Percentiles rank a stretch among this genome's conserved stretches.
These are phyloP conservation scores for Byssochlamys sp. DNA, from an alignment of 2,329 filamentous ascomycete species.

Conservation along the genomic window DNA sequence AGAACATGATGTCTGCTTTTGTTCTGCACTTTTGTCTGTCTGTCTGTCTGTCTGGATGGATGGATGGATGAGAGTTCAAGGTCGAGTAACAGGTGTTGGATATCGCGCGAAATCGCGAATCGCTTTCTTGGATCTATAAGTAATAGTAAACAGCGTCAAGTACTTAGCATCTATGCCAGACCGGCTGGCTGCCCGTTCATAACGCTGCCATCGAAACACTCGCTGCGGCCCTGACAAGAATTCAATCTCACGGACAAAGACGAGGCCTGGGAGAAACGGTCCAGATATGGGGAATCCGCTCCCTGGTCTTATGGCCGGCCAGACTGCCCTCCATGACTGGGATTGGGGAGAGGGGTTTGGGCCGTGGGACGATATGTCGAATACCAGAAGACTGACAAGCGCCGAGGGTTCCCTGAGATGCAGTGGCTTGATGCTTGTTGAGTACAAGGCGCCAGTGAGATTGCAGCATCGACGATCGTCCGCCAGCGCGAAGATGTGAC, in stretches of 20 bases:
- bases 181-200: conserved; percentile 29
- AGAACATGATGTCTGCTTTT: conserved; percentile 27
- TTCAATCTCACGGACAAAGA: background rate
- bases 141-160: background rate
- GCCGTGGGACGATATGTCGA: conserved; percentile 7
- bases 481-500: conserved; percentile 7
- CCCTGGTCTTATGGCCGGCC: background rate
- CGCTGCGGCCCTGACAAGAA: background rate
- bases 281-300: background rate
- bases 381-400: conserved; percentile 11
- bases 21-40: background rate
- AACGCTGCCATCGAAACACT: conserved; percentile 7
- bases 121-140: background rate
- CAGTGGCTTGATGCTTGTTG: conserved; percentile 27
- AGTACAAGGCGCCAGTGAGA: conserved; percentile 24
- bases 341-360: conserved; percentile 20
- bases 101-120: background rate
- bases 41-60: too few relatives aligned
- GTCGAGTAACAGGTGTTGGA: background rate
- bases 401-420: conserved; percentile 18
- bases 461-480: conserved; percentile 9
- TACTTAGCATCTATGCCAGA: conserved; percentile 18
- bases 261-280: background rate
- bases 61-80: background rate
- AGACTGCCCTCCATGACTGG: conserved; percentile 7